These are phyloP conservation scores for Claviceps sp. DNA, from an alignment of 2,329 filamentous ascomycete genomes.

Conservation along the genomic window DNA sequence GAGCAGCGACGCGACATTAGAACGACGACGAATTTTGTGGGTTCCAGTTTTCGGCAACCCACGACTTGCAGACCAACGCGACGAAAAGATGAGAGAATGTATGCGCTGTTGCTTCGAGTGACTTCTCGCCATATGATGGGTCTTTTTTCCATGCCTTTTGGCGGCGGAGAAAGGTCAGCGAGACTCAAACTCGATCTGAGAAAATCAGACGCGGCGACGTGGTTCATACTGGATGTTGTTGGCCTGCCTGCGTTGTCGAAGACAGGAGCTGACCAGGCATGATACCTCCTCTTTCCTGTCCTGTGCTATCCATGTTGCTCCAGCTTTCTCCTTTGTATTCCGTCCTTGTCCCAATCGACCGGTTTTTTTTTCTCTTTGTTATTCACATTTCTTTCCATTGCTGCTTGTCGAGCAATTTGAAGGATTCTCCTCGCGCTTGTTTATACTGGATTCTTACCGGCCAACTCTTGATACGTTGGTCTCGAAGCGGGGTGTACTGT, in stretches of 20 bases:
- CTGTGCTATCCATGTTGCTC: conserved; percentile 8
- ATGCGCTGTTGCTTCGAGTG: too few relatives aligned
- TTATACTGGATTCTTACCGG: conserved; percentile 17
- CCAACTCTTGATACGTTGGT: conserved; percentile 17
- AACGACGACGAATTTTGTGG: conserved; percentile 16
- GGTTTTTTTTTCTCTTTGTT: conserved; percentile 7
- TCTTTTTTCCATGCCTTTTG: not conserved
- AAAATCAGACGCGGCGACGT: conserved; percentile 7
- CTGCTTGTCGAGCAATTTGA: conserved; percentile 12
- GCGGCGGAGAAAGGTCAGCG: not conserved
- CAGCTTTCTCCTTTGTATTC: conserved; percentile 6
- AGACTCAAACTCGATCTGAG: not conserved
- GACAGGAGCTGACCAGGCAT: conserved; percentile 17
- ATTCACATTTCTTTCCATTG: conserved; percentile 3
- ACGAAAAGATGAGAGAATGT: too few relatives aligned
- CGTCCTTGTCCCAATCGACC: not conserved
- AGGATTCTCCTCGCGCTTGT: conserved; percentile 21
- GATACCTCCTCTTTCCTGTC: conserved; percentile 21
- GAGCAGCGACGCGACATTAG: conserved; percentile 16
- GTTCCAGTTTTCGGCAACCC: conserved; percentile 14
- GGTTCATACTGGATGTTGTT: conserved; percentile 9
- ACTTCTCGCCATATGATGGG: conserved; percentile 5
- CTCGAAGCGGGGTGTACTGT: conserved; percentile 23
- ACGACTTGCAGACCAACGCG: conserved; percentile 14
- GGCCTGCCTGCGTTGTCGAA: conserved; percentile 13